These are phyloP conservation scores for Cinchona pubescens DNA, from an alignment of 257 asterid species.

Conservation along the genomic window DNA sequence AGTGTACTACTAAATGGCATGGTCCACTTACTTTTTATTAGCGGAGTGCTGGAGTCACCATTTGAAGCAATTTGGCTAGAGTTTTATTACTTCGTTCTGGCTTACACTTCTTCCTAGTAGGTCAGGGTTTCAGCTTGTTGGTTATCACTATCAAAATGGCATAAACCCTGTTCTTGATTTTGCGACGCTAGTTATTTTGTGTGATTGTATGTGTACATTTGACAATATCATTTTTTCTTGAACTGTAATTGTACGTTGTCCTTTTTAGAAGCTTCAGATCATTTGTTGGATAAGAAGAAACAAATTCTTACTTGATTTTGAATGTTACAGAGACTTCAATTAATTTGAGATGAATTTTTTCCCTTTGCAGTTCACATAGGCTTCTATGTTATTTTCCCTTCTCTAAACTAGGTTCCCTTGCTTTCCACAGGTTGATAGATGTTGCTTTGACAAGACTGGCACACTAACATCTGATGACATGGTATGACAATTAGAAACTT, in stretches of 20 bases:
- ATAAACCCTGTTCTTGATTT: neutral
- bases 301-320: neutral
- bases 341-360: neutral
- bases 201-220: neutral
- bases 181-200: neutral
- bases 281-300: neutral
- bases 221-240: neutral
- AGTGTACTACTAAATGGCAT: too few species aligned
- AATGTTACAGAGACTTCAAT: too few species aligned
- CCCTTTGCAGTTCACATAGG: neutral
- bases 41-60: neutral
- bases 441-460: constrained; percentile 99
- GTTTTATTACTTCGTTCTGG: neutral
- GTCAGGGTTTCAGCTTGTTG: neutral
- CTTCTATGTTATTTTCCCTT: neutral
- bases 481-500: constrained; percentile 46
- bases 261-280: neutral
- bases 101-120: constrained; percentile 1
- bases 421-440: constrained; percentile 80
- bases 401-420: constrained; percentile 19
- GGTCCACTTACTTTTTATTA: neutral
- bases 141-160: neutral
- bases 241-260: neutral
- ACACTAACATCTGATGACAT: constrained; percentile 98
- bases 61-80: neutral